phyloP scores from a whole-genome alignment of 148 eudicot species.

The Persicaria maculosa region DNA sequence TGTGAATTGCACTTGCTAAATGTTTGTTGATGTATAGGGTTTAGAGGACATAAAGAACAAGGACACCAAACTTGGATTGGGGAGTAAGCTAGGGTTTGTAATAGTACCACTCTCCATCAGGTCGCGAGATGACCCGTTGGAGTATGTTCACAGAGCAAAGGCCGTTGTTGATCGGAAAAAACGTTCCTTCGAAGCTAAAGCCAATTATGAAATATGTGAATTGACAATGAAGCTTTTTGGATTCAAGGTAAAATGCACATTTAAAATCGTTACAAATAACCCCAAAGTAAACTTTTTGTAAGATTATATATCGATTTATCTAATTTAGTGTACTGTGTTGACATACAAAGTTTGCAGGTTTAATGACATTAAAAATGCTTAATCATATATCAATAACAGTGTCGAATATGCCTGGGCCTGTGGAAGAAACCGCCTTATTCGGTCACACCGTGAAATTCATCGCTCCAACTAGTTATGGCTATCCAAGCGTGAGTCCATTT shows the following conservation, averaged over 20 bases:
- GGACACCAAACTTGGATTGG: not conserved
- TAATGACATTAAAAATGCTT: not conserved
- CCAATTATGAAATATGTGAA: not conserved
- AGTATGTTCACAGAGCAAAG: not conserved
- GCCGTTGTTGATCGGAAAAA: not conserved
- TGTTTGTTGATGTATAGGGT: not conserved
- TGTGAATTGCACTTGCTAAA: too few species aligned
- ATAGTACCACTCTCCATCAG: not conserved
- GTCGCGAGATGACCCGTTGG: not conserved
- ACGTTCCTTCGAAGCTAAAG: not conserved
- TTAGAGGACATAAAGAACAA: not conserved
- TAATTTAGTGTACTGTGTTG: not conserved
- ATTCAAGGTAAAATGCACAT: not conserved
- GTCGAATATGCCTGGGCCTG: constrained; percentile 4
- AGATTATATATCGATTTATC: not conserved
- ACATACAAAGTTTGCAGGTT: not conserved
- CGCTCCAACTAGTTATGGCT: not conserved
- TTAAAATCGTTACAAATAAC: not conserved
- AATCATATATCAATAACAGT: not conserved
- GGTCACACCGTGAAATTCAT: not conserved
- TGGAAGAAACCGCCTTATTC: not conserved
- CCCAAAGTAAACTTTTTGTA: not conserved
- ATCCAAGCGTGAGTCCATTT: not conserved
- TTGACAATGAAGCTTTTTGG: not conserved
- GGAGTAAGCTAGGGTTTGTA: not conserved